These are phyloP conservation scores for Adansonia rubrostipa DNA, from an alignment of 441 rosid genomes.

Conservation along the genomic window DNA sequence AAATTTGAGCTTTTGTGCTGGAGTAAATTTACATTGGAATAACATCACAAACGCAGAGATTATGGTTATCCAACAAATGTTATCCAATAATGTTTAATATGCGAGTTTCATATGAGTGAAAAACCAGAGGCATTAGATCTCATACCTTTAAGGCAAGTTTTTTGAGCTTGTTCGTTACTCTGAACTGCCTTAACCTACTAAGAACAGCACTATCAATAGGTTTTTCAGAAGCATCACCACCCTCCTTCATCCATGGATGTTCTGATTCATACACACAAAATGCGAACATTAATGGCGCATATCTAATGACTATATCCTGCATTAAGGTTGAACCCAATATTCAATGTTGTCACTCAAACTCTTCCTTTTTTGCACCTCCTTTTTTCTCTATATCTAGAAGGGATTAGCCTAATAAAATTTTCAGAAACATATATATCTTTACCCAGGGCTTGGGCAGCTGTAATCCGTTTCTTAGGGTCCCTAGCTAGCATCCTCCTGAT, in stretches of 20 bases:
- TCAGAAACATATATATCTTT: constrained; percentile 29
- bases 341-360: background rate
- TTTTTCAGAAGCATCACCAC: constrained; percentile 60
- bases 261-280: constrained; percentile 48
- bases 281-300: background rate
- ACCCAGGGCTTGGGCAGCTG: constrained; percentile 64
- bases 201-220: constrained; percentile 88
- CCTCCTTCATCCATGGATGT: constrained; percentile 83
- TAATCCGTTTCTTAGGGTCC: constrained; percentile 61
- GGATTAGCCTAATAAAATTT: background rate
- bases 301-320: background rate
- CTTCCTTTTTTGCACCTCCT: background rate
- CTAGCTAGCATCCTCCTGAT: constrained; percentile 49
- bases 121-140: background rate
- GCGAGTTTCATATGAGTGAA: background rate
- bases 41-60: background rate
- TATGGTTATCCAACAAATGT: background rate
- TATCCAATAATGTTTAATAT: background rate
- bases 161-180: constrained; percentile 92
- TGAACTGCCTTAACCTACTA: constrained; percentile 78
- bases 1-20: background rate
- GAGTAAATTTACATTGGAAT: background rate
- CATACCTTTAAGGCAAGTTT: constrained; percentile 81
- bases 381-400: background rate
- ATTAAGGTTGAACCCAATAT: background rate